A percentile compares a stretch with the other conserved stretches of the same genome.
phyloP scores from a whole-genome alignment of 1,284 basidiomycete species.

The Irpex sp. region DNA sequence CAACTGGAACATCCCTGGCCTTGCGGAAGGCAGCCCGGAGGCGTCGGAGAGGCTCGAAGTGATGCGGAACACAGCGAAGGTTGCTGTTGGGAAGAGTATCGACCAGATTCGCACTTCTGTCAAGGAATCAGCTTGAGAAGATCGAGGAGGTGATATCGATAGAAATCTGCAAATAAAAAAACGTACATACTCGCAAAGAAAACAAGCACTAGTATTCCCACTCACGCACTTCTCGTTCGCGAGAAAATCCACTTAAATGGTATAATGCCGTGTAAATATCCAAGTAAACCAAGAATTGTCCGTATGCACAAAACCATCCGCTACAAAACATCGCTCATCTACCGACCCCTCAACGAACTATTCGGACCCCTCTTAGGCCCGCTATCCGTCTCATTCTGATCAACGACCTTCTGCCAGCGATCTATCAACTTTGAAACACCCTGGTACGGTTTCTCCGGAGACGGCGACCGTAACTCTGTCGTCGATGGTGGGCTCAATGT shows the following conservation, averaged over 20 bases:
- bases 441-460: slow-evolving; percentile 72
- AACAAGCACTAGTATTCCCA: too few species aligned
- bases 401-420: slow-evolving; percentile 78
- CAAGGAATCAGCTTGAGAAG: not conserved
- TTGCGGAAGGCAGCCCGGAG: slow-evolving; percentile 1
- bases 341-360: slow-evolving; percentile 7
- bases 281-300: not conserved
- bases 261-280: not conserved
- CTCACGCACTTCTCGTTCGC: too few species aligned
- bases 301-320: not conserved
- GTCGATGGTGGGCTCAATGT: slow-evolving; percentile 5
- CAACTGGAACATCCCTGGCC: slow-evolving; percentile 4
- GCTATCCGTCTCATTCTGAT: slow-evolving; percentile 40
- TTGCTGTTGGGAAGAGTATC: not conserved
- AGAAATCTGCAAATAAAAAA: not conserved
- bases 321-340: not conserved
- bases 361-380: not conserved
- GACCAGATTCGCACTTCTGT: slow-evolving; percentile 6
- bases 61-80: not conserved
- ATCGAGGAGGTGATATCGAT: not conserved
- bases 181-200: not conserved
- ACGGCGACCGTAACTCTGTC: slow-evolving; percentile 41
- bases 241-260: not conserved
- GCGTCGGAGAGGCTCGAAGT: not conserved
- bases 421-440: slow-evolving; percentile 80